A percentile compares a stretch with the other conserved stretches of the same genome.
Evolutionary conservation across 768 basidiomycete genomes (phyloP).

Genomic region (Coprinopsis strossmayeri): DNA sequence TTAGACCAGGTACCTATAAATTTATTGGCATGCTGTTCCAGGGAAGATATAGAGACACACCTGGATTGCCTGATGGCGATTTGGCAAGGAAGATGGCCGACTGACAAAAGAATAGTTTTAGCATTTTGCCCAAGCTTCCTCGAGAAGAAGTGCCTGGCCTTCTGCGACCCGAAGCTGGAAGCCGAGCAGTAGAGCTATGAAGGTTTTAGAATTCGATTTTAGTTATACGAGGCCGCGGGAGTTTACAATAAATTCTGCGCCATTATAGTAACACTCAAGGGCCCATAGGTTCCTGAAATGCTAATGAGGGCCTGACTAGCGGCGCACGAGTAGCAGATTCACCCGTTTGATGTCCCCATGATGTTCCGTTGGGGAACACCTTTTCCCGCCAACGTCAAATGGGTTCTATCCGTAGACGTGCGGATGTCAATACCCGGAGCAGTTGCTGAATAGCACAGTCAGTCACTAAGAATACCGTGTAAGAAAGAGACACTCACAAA

Average conservation of each 20-base stretch:
- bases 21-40: conserved; percentile 3
- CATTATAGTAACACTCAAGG: conserved; percentile 28
- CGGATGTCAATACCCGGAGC: conserved; percentile 42
- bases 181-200: conserved; percentile 47
- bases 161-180: conserved; percentile 47
- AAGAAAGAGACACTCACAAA: conserved; percentile 33
- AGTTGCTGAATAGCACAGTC: conserved; percentile 28
- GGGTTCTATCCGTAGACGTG: conserved; percentile 40
- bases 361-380: conserved; percentile 40
- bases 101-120: conserved; percentile 16
- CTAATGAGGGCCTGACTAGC: too few species aligned
- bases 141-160: too few species aligned
- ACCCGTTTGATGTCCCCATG: conserved; percentile 45
- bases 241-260: conserved; percentile 24
- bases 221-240: too few species aligned
- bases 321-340: too few species aligned
- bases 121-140: too few species aligned
- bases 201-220: neutral
- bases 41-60: conserved; percentile 12
- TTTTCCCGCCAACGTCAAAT: conserved; percentile 38
- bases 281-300: conserved; percentile 30
- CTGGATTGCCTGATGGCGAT: conserved; percentile 41
- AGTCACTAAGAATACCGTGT: too few species aligned
- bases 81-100: conserved; percentile 51
- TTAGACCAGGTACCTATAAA: conserved; percentile 35